These are phyloP conservation scores for Wickerhamiella azyma DNA, from an alignment of 805 yeast genomes.

Conservation along the genomic window DNA sequence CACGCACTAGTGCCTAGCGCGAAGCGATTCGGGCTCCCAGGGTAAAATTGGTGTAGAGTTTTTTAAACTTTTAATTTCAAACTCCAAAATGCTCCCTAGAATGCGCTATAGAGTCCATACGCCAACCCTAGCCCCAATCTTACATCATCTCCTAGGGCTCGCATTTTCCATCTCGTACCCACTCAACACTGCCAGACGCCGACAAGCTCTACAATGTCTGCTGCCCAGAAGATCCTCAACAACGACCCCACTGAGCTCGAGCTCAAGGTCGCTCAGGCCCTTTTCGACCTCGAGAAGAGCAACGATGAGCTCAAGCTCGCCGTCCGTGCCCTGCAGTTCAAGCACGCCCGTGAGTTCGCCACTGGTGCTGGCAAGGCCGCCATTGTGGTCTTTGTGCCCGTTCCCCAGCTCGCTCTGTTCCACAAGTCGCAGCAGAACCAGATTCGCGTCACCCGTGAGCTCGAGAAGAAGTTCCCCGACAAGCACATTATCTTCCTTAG, in stretches of 20 bases:
- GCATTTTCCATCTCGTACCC: background rate
- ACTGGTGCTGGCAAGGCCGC: slow-evolving; percentile 98
- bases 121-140: background rate
- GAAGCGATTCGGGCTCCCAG: too few relatives aligned
- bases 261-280: slow-evolving; percentile 98
- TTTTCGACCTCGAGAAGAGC: slow-evolving; percentile 84
- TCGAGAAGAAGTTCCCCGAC: slow-evolving; percentile 99
- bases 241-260: slow-evolving; percentile 96
- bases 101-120: too few relatives aligned
- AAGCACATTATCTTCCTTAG: slow-evolving; percentile 98
- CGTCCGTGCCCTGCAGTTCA: slow-evolving; percentile 96
- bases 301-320: slow-evolving; percentile 96
- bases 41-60: too few relatives aligned
- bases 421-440: slow-evolving; percentile 97
- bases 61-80: too few relatives aligned
- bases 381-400: slow-evolving; percentile 95
- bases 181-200: slow-evolving; percentile 5
- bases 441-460: slow-evolving; percentile 86
- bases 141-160: background rate
- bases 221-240: slow-evolving; percentile 89
- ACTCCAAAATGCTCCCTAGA: too few relatives aligned
- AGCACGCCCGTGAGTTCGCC: slow-evolving; percentile 95
- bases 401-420: slow-evolving; percentile 81
- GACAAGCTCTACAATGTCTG: slow-evolving; percentile 53
- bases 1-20: too few relatives aligned